Base-by-base conservation (phyloP, 139 green algal genomes). In the Spirogloea muscicola region DNA sequence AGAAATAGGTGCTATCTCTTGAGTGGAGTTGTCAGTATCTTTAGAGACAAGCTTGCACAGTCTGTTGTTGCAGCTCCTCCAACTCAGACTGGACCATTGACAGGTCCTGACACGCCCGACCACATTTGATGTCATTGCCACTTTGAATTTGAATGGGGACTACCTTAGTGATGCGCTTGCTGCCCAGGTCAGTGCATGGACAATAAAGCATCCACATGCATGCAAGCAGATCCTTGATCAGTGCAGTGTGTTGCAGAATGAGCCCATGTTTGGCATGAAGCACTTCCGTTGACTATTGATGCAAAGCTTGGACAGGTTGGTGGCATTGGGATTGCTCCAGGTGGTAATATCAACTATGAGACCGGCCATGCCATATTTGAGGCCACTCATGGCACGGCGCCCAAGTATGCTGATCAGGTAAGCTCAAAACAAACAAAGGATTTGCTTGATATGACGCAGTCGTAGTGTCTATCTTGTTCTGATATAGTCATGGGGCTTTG, bases 301-400 rank as follows among this genome's bases (percentile, higher is more conserved):
- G 43, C 10, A 51, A 13, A 51, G 43, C 43, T 10, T 13, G 43
- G 55, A 21, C 55, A 77, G 69, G 69, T 77, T 3, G 69, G 69
- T 16, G 69, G 69, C 37, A 77, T 77, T 6, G 69, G 69, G 13
- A 77, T 77, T 62, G 69, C 69, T 6, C 69, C 69, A 70, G 69
- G 69, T 62, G 69, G 69, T 21, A 77, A 77, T 38, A 77, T 77
- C 36, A 75, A 76, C 43, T 76, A 76, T 27, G 58, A 76, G 59
- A 74, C 69, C 9, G 69, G 69, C 2, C 69, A 77, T 41, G 69
- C 69, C 37, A 76, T 77, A 21, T 77, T 77, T 77, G 69, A 77
- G 40, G 69, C 69, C 16, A 77, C 69, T n/a, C 69, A 77, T 34
- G 69, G 69, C 3, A 77, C 69, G 6, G 69, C 69, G 33, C 69